phyloP scores from a whole-genome alignment of 106 monocot species.

The Apostasia ramifera region DNA sequence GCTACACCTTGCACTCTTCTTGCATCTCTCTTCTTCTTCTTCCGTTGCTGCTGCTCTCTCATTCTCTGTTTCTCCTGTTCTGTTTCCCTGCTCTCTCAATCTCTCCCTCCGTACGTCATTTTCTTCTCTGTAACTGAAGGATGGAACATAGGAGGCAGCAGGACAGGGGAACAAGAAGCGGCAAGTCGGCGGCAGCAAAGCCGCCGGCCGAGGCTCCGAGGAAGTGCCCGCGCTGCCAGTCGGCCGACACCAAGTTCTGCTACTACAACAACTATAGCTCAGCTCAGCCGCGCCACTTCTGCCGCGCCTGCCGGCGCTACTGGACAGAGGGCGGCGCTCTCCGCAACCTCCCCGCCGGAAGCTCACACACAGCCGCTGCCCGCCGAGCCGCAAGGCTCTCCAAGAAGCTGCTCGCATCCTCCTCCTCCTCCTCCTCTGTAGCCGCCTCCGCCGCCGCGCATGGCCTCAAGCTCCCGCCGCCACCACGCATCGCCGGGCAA shows the following conservation, averaged over 20 bases:
- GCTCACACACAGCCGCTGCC: background rate
- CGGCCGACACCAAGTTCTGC: conserved; percentile 91
- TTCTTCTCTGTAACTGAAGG: too few species aligned
- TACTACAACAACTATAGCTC: conserved; percentile 98
- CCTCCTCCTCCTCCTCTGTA: background rate
- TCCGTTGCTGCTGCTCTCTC: too few species aligned
- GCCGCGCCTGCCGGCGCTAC: conserved; percentile 2
- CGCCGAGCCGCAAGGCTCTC: background rate
- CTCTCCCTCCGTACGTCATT: too few species aligned
- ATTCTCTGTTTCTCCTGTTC: too few species aligned
- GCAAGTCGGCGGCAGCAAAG: too few species aligned
- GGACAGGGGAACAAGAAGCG: too few species aligned
- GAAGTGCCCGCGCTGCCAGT: conserved; percentile 77
- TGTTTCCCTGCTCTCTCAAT: too few species aligned
- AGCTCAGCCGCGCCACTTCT: conserved; percentile 4
- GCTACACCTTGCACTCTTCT: too few species aligned
- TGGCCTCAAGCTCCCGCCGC: background rate
- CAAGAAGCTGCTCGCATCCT: background rate
- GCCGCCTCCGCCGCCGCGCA: background rate
- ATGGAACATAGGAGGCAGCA: too few species aligned
- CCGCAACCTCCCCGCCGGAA: conserved; percentile 2
- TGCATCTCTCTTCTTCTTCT: too few species aligned
- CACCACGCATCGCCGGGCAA: background rate
- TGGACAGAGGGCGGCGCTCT: conserved; percentile 3
- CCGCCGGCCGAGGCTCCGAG: background rate